Percentiles rank a stretch among this genome's conserved stretches.
Evolutionary conservation across 257 asterid species (phyloP).

Genomic region (Lycium barbarum): DNA sequence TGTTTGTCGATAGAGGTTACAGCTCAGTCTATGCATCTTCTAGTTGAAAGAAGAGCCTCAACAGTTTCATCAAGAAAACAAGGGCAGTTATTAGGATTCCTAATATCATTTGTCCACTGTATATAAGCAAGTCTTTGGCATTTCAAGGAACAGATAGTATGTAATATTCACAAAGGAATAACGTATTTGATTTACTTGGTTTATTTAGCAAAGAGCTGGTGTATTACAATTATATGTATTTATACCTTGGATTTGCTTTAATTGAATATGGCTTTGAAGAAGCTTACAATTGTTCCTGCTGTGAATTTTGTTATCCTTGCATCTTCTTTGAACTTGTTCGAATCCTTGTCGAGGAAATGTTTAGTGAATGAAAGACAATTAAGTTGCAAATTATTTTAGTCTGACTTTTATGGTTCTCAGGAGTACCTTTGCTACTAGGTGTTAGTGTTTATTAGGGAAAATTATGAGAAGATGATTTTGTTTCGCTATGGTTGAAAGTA

Average conservation of each 20-base stretch:
- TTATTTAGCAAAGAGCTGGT: not conserved
- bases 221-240: not conserved
- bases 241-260: not conserved
- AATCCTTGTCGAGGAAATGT: not conserved
- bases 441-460: not conserved
- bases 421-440: not conserved
- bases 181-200: not conserved
- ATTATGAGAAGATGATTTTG: not conserved
- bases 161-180: not conserved
- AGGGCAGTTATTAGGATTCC: not conserved
- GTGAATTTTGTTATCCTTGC: not conserved
- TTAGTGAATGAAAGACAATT: not conserved
- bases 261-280: not conserved
- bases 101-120: not conserved
- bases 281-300: not conserved
- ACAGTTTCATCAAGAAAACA: constrained; percentile 3
- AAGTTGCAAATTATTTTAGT: not conserved
- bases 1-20: not conserved
- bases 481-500: not conserved
- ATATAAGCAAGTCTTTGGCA: not conserved
- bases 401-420: not conserved
- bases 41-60: not conserved
- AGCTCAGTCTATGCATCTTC: constrained; percentile 13
- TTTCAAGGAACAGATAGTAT: not conserved
- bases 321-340: not conserved